phyloP scores from a whole-genome alignment of 345 rosid species.

The Camelina hispida region DNA sequence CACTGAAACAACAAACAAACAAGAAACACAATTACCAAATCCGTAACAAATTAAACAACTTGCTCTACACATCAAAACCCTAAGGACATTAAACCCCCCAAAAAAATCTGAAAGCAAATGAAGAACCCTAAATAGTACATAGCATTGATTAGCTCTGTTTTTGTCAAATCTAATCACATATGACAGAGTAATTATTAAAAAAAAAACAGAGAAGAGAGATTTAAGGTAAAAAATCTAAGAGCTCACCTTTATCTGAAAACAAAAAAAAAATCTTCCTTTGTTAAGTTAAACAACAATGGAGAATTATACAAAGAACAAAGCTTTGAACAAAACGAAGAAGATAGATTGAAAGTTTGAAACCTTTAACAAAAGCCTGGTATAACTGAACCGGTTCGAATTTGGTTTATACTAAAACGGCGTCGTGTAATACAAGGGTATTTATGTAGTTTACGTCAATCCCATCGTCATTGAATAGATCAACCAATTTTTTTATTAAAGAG shows the following conservation, averaged over 20 bases:
- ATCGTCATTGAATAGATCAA: slow-evolving; percentile 41
- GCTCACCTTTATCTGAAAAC: background rate
- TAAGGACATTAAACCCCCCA: no score
- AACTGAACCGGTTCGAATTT: background rate
- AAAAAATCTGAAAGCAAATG: slow-evolving; percentile 2
- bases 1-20: slow-evolving; percentile 8
- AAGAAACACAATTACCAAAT: slow-evolving; percentile 20
- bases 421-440: background rate
- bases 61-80: background rate
- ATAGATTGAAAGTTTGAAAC: slow-evolving; percentile 7
- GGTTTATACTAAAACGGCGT: background rate
- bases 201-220: background rate
- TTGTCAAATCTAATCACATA: slow-evolving; percentile 13
- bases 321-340: slow-evolving; percentile 21
- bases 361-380: background rate
- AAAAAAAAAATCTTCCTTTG: background rate
- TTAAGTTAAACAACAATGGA: slow-evolving; percentile 11
- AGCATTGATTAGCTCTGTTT: background rate
- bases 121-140: slow-evolving; percentile 3
- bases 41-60: background rate
- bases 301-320: background rate
- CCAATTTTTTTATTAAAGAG: background rate
- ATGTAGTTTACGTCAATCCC: background rate
- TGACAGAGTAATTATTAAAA: no score
- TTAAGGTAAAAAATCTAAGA: background rate